These are phyloP conservation scores for Cryptococcus deneoformans DNA, from an alignment of 1,284 basidiomycete genomes.

Conservation along the genomic window DNA sequence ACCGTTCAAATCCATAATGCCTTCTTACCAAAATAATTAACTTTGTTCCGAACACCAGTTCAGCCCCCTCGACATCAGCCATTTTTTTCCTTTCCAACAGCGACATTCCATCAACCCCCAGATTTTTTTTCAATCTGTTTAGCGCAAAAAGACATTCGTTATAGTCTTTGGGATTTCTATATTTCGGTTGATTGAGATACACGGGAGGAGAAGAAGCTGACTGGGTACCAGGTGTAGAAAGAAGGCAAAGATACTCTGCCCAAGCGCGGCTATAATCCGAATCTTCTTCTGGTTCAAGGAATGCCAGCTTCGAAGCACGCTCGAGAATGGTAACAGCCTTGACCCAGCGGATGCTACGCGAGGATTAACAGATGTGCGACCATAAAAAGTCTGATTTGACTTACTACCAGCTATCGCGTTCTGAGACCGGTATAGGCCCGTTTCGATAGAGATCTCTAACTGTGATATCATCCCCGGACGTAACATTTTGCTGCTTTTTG, in stretches of 20 bases:
- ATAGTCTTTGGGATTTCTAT: constrained; percentile 34
- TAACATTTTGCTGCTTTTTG: constrained; percentile 22
- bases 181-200: constrained; percentile 41
- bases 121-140: constrained; percentile 19
- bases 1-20: too few relatives aligned
- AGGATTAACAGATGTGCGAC: neutral
- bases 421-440: constrained; percentile 8
- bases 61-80: constrained; percentile 31
- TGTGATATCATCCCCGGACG: constrained; percentile 34
- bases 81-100: constrained; percentile 29
- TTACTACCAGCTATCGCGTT: constrained; percentile 32
- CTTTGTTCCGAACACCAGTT: constrained; percentile 25
- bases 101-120: constrained; percentile 40
- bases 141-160: constrained; percentile 31
- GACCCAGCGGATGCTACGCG: constrained; percentile 23
- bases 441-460: constrained; percentile 35
- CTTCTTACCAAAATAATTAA: constrained; percentile 26
- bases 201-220: constrained; percentile 20
- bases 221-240: constrained; percentile 7
- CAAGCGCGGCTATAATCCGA: constrained; percentile 34
- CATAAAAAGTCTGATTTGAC: constrained; percentile 2
- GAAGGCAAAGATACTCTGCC: constrained; percentile 22
- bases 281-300: constrained; percentile 32
- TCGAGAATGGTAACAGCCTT: constrained; percentile 39
- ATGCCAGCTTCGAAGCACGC: constrained; percentile 38